These are phyloP conservation scores for Primulina eburnea DNA, from an alignment of 257 asterid species.

Conservation along the genomic window DNA sequence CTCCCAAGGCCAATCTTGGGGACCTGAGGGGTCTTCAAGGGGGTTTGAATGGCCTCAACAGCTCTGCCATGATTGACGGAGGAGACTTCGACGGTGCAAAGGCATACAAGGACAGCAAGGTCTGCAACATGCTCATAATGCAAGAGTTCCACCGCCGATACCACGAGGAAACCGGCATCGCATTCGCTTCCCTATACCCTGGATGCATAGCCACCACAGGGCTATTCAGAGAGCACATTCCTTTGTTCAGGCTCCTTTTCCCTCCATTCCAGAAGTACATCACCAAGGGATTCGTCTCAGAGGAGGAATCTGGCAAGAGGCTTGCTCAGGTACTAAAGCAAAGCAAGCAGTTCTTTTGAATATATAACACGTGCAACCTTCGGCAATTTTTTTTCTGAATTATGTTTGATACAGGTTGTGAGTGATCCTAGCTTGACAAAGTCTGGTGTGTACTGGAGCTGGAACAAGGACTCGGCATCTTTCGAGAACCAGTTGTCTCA, in stretches of 20 bases:
- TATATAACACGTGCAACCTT: too few species aligned
- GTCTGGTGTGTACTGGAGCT: constrained; percentile 99
- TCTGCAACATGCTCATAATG: constrained; percentile 96
- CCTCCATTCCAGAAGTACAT: constrained; percentile 88
- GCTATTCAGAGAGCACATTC: constrained; percentile 84
- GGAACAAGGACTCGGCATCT: constrained; percentile 90
- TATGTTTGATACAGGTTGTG: constrained; percentile 55
- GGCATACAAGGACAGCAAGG: constrained; percentile 96
- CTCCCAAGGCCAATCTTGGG: constrained; percentile 93
- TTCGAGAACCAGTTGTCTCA: constrained; percentile 82
- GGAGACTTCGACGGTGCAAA: constrained; percentile 93
- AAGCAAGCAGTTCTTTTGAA: not conserved
- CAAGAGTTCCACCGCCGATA: constrained; percentile 87
- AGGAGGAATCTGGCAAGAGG: constrained; percentile 84
- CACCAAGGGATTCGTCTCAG: constrained; percentile 89
- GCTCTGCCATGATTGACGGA: constrained; percentile 86
- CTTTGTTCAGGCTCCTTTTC: constrained; percentile 78
- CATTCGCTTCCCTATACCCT: constrained; percentile 84
- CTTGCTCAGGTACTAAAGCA: constrained; percentile 66
- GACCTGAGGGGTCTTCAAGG: constrained; percentile 83
- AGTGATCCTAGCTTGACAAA: constrained; percentile 90
- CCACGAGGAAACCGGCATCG: constrained; percentile 87
- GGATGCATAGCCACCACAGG: constrained; percentile 98
- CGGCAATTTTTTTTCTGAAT: not conserved
- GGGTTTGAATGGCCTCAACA: constrained; percentile 68